Conservation (phyloP, 495 filamentous ascomycete genomes). For the Tuber calosporum region DNA sequence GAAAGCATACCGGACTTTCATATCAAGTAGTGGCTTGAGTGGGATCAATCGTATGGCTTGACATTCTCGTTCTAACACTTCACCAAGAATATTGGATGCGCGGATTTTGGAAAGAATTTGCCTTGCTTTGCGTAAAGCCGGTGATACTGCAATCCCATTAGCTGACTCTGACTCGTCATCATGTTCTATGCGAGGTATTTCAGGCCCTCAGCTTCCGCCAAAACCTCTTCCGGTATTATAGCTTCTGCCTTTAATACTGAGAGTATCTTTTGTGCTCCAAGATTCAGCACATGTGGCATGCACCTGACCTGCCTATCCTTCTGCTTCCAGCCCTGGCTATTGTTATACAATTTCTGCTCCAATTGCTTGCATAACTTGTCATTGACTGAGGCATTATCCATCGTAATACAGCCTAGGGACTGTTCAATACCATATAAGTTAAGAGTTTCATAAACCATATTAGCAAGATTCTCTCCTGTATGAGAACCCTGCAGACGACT, state of each 20-base stretch:
- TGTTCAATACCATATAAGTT: slow-evolving; percentile 3
- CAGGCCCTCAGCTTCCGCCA: slow-evolving; percentile 1
- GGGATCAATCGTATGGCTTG: background rate
- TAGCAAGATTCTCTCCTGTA: slow-evolving; percentile 15
- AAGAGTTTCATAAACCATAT: background rate
- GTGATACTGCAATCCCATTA: background rate
- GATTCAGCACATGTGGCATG: slow-evolving; percentile 21
- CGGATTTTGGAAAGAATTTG: slow-evolving; percentile 13
- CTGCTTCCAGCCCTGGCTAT: background rate
- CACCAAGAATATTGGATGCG: slow-evolving; percentile 3
- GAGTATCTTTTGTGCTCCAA: slow-evolving; percentile 15
- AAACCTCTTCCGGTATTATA: background rate
- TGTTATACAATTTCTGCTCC: background rate
- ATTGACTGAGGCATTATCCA: slow-evolving; percentile 19
- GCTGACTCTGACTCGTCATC: no score
- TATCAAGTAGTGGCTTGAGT: slow-evolving; percentile 14
- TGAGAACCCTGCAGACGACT: slow-evolving; percentile 10
- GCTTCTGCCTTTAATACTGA: slow-evolving; percentile 4
- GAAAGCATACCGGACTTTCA: slow-evolving; percentile 13
- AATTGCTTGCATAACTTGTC: background rate
- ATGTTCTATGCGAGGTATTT: no score
- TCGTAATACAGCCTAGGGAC: slow-evolving; percentile 14
- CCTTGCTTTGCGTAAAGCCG: slow-evolving; percentile 8
- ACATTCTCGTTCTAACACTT: slow-evolving; percentile 6
- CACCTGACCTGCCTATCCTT: slow-evolving; percentile 12